phyloP scores from a whole-genome alignment of 139 green algal species.

The Chlamydomonas sphaeroides region DNA sequence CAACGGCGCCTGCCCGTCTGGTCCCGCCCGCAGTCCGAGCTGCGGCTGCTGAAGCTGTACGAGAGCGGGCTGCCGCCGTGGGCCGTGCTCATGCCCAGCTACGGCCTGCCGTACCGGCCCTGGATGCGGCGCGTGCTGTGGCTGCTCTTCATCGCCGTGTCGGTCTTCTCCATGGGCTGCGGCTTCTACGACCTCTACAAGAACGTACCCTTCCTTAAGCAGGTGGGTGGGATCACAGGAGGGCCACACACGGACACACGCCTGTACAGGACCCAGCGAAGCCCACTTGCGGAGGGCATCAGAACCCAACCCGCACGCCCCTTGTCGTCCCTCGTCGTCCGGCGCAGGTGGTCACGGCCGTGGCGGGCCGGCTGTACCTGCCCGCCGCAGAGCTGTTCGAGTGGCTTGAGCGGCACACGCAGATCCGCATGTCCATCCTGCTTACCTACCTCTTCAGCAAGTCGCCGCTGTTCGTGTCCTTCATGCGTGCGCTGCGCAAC shows the following conservation, averaged over 20 bases:
- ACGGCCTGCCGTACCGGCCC: constrained; percentile 74
- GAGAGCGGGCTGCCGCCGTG: constrained; percentile 79
- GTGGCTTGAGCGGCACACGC: constrained; percentile 85
- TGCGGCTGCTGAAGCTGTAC: constrained; percentile 84
- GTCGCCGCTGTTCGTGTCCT: constrained; percentile 65
- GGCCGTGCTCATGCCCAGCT: constrained; percentile 78
- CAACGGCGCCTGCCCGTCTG: background rate
- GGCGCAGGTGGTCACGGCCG: constrained; percentile 35
- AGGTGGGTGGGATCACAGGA: constrained; percentile 41
- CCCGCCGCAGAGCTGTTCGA: constrained; percentile 66
- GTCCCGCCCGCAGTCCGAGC: constrained; percentile 59
- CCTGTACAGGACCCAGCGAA: no score
- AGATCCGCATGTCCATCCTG: constrained; percentile 82
- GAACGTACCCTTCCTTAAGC: constrained; percentile 78
- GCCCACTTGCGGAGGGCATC: no score
- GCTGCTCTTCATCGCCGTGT: constrained; percentile 79
- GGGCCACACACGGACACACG: no score
- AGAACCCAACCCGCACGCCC: background rate
- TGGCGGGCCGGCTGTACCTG: constrained; percentile 58
- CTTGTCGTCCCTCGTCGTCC: no score
- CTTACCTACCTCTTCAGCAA: constrained; percentile 88
- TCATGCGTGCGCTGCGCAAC: constrained; percentile 55
- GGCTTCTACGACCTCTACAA: constrained; percentile 72
- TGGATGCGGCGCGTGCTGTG: constrained; percentile 80
- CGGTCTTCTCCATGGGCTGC: constrained; percentile 74